Percentiles rank a stretch among this genome's conserved stretches.
Conservation (phyloP, 192 early-diverging fungal species). For the Lobosporangium transversale region DNA sequence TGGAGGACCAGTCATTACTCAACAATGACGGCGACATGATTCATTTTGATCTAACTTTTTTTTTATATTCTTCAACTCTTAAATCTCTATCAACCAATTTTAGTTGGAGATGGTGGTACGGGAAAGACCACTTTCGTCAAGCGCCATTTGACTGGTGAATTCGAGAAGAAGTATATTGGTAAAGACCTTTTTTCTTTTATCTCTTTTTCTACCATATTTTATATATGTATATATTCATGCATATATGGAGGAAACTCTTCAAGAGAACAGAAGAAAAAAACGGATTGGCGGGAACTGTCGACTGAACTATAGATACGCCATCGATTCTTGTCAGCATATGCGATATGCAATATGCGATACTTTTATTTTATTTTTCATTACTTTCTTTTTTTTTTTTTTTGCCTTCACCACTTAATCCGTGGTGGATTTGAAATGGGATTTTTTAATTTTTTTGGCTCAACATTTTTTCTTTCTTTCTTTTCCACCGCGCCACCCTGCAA, state of each 20-base stretch:
- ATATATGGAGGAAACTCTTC: too few relatives aligned
- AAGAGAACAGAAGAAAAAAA: background rate
- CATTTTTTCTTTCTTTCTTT: constrained; percentile 3
- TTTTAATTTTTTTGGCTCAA: too few relatives aligned
- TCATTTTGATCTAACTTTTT: constrained; percentile 6
- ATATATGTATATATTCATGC: too few relatives aligned
- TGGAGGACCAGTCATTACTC: too few relatives aligned
- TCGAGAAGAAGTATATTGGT: constrained; percentile 99
- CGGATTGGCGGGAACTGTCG: background rate
- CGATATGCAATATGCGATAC: background rate
- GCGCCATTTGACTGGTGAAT: constrained; percentile 99
- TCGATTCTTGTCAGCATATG: background rate
- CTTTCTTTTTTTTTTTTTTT: too few relatives aligned
- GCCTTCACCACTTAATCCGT: too few relatives aligned
- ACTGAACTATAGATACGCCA: background rate
- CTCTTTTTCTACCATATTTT: background rate
- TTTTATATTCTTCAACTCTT: background rate
- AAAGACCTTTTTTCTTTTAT: constrained; percentile 32
- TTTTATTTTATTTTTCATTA: constrained; percentile 4
- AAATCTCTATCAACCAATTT: background rate
- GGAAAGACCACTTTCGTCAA: constrained; percentile 99
- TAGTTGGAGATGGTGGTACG: constrained; percentile 97
- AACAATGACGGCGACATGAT: too few relatives aligned
- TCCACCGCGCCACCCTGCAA: background rate
- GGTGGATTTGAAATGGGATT: too few relatives aligned